Base-by-base conservation (phyloP, 345 rosid species). In the Populus ilicifolia region DNA sequence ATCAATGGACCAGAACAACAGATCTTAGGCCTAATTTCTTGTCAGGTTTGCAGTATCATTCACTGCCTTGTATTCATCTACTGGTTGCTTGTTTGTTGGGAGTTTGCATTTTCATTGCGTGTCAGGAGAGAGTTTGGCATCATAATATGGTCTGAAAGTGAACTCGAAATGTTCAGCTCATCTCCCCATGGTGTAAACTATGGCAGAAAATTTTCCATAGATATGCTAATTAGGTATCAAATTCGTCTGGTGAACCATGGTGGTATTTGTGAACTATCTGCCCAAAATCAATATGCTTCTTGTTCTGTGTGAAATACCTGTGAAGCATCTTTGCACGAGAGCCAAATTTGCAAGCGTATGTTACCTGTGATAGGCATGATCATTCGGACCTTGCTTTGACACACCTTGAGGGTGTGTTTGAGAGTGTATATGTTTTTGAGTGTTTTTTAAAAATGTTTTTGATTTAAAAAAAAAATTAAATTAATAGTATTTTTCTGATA, bases 11-110 rank as follows among this genome's bases (percentile, higher is more conserved):
- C 46, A 62, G 77, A 71, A 73, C 33, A 70, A 29, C 77, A 39
- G 52, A 69, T 71, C 38, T 29, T 78, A 67, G 84, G 72, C 71
- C 33, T 62, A 76, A 50, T 78, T 41, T 70, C 18, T 52, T 61
- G 44, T 78, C 16, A 14, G 23, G 66, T 75, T 76, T 66, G 73
- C 65, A 72, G 13, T 35, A 1, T 27, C 25, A 56, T n/a, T n/a
- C 10, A n/a, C 62, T 54, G 62, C 62, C 62, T 2, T 54, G 4
- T 23, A 10, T 54, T 6, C 63, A 9, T 56, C 27, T 10, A n/a
- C 63, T 9, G 13, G 5, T 56, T 56, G 63, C n/a, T 20, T 23
- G 18, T 39, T 16, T 62, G 13, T 21, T 8, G 25, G n/a, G 46
- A 3, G 30, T 59, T 29, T 7, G 33, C 54, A 1, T 27, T 67